phyloP scores from a whole-genome alignment of 352 stramenopile genomes.

The Globisporangium nodosum region DNA sequence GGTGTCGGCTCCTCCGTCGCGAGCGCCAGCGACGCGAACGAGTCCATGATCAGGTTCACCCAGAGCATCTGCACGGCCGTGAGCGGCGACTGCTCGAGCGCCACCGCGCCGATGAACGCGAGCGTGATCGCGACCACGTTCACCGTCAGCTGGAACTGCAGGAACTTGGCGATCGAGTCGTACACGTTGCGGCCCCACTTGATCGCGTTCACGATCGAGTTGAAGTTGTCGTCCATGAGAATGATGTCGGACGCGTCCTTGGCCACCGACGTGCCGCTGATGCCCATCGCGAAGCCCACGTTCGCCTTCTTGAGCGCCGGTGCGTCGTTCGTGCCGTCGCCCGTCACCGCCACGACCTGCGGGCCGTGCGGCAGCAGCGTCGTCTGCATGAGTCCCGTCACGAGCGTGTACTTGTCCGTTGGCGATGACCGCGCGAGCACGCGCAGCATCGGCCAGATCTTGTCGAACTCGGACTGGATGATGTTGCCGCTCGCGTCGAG shows the following conservation, averaged over 20 bases:
- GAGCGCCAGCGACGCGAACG: conserved; percentile 93
- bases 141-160: conserved; percentile 98
- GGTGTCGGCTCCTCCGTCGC: conserved; percentile 90
- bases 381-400: conserved; percentile 89
- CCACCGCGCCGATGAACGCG: conserved; percentile 86
- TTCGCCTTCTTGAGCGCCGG: conserved; percentile 95
- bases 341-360: conserved; percentile 94
- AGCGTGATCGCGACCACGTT: conserved; percentile 94
- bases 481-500: conserved; percentile 63
- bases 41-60: conserved; percentile 99
- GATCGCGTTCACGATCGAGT: conserved; percentile 94
- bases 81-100: conserved; percentile 82
- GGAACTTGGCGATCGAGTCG: conserved; percentile 97
- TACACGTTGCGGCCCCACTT: conserved; percentile 96
- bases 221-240: conserved; percentile 96
- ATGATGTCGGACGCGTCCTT: conserved; percentile 97
- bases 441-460: conserved; percentile 88
- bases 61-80: conserved; percentile 96
- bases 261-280: conserved; percentile 93
- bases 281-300: conserved; percentile 96
- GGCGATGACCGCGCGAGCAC: conserved; percentile 92
- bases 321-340: conserved; percentile 96
- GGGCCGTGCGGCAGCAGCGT: conserved; percentile 67
- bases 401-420: conserved; percentile 96
- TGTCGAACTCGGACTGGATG: conserved; percentile 87